Percentiles rank a stretch among this genome's conserved stretches.
These are phyloP conservation scores for Citrus hindsii DNA, from an alignment of 345 rosid species.

Conservation along the genomic window DNA sequence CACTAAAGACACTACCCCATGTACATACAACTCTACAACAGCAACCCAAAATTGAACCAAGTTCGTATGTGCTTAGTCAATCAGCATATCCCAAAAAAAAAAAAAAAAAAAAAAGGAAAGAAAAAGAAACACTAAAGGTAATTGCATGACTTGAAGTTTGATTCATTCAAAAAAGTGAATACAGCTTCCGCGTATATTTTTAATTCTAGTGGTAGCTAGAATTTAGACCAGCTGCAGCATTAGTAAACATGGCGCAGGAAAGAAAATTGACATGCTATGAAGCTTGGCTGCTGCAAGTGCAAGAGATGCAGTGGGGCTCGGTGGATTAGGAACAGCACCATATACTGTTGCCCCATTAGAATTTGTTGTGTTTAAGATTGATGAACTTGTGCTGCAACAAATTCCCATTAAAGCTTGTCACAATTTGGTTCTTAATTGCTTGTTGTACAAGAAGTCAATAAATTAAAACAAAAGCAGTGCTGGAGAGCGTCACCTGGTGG, in stretches of 20 bases:
- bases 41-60: not conserved
- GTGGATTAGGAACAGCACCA: constrained; percentile 49
- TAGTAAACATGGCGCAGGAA: not conserved
- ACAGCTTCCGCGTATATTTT: not conserved
- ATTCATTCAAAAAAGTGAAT: not conserved
- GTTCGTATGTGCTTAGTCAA: not conserved
- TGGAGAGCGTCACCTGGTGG: constrained; percentile 46
- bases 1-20: not conserved
- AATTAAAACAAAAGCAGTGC: not conserved
- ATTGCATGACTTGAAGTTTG: not conserved
- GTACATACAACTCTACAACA: not conserved
- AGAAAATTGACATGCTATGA: not conserved
- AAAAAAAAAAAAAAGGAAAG: not conserved
- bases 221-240: constrained; percentile 3
- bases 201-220: not conserved
- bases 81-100: not conserved
- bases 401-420: not conserved
- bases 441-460: not conserved
- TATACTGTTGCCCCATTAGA: constrained; percentile 58
- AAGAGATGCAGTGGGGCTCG: constrained; percentile 35
- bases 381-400: constrained; percentile 55
- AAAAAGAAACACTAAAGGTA: not conserved
- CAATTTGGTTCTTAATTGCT: not conserved
- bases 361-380: constrained; percentile 61
- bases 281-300: constrained; percentile 22